Evolutionary conservation across 495 filamentous ascomycete genomes (phyloP).

Genomic region (Parmelia sp.): DNA sequence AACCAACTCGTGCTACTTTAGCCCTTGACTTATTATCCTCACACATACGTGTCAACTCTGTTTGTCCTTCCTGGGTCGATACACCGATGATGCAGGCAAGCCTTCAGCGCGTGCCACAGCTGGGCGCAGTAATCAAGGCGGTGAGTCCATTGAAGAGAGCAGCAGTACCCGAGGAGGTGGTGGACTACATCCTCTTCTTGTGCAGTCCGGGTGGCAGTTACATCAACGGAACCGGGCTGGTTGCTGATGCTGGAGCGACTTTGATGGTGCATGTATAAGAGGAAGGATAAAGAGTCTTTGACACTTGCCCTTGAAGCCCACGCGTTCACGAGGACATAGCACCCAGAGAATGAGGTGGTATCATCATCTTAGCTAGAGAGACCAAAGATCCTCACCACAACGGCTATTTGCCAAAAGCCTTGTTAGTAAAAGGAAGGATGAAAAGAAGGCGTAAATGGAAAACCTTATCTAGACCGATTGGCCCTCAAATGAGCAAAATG

Average conservation of each 20-base stretch:
- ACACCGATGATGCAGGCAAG: constrained; percentile 23
- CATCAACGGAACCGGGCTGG: constrained; percentile 20
- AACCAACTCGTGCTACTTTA: background rate
- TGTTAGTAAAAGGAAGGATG: no score
- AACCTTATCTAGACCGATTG: no score
- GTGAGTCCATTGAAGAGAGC: constrained; percentile 6
- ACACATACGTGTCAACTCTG: background rate
- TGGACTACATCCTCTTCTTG: constrained; percentile 19
- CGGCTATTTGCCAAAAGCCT: no score
- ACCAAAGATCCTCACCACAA: no score
- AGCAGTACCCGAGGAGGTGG: background rate
- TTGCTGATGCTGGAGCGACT: constrained; percentile 21
- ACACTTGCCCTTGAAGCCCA: background rate
- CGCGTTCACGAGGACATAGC: background rate
- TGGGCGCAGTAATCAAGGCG: constrained; percentile 19
- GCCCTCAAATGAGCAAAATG: no score
- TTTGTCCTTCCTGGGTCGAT: constrained; percentile 15
- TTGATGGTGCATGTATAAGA: constrained; percentile 4
- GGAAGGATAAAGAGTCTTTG: background rate
- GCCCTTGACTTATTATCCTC: background rate
- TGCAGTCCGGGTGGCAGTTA: constrained; percentile 19
- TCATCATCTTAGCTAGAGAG: no score
- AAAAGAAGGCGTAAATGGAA: no score
- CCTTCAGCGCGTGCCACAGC: constrained; percentile 27
- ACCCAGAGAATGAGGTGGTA: no score